Conservation (phyloP, 768 basidiomycete species). For the Auricularia cornea region DNA sequence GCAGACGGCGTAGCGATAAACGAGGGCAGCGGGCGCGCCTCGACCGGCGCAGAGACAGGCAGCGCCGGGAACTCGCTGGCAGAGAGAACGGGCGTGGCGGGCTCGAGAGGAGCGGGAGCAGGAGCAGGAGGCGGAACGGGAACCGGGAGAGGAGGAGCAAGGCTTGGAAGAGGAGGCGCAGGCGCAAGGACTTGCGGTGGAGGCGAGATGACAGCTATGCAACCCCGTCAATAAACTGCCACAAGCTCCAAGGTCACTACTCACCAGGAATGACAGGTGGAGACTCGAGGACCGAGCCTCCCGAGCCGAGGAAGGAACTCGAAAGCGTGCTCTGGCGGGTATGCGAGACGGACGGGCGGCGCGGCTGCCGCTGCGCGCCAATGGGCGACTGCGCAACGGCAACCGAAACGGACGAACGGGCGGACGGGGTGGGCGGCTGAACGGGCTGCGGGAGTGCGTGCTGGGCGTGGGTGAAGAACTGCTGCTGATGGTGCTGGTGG, state of each 20-base stretch:
- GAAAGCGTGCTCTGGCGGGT: background rate
- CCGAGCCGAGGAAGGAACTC: conserved; percentile 23
- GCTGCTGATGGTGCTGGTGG: background rate
- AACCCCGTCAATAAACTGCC: too few relatives aligned
- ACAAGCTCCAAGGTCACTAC: too few relatives aligned
- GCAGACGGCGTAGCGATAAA: background rate
- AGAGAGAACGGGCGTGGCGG: conserved; percentile 42
- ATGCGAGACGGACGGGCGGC: background rate
- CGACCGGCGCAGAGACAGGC: conserved; percentile 16
- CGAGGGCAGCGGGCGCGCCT: background rate
- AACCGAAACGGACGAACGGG: background rate
- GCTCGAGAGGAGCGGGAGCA: background rate
- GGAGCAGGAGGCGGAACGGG: too few relatives aligned
- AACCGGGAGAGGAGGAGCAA: too few relatives aligned
- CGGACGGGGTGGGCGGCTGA: background rate
- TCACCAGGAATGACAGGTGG: conserved; percentile 10
- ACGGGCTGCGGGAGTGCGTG: background rate
- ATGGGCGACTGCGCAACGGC: background rate
- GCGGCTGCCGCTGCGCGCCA: background rate
- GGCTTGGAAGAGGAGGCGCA: conserved; percentile 19
- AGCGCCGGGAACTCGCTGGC: conserved; percentile 73
- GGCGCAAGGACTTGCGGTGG: too few relatives aligned
- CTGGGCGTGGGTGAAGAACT: background rate
- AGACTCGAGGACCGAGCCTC: conserved; percentile 18
- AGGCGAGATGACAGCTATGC: too few relatives aligned